phyloP scores from a whole-genome alignment of 2,329 filamentous ascomycete genomes.

The Dryadomyces sulphureus region DNA sequence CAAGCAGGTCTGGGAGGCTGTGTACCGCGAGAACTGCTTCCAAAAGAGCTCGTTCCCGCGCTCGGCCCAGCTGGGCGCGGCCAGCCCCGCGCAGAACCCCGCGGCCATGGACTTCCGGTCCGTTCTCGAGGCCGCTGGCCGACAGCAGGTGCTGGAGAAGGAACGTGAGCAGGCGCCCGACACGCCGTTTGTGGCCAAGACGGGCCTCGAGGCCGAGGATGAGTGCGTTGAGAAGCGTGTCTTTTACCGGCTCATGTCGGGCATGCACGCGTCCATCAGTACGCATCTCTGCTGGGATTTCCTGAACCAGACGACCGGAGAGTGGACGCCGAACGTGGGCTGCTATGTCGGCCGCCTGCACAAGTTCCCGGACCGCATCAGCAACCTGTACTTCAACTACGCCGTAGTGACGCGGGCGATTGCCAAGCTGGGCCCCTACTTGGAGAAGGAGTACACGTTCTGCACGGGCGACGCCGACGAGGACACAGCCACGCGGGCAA shows the following conservation, averaged over 20 bases:
- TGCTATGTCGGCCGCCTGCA: slow-evolving; percentile 87
- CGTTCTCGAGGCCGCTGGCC: slow-evolving; percentile 42
- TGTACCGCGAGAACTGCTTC: slow-evolving; percentile 97
- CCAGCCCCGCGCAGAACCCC: slow-evolving; percentile 26
- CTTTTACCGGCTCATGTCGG: slow-evolving; percentile 87
- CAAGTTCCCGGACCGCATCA: slow-evolving; percentile 73
- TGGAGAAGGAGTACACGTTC: slow-evolving; percentile 64
- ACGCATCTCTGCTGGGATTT: slow-evolving; percentile 94
- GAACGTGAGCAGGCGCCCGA: slow-evolving; percentile 39
- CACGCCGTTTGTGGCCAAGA: slow-evolving; percentile 44
- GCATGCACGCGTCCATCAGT: slow-evolving; percentile 97
- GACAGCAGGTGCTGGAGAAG: slow-evolving; percentile 47
- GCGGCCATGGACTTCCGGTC: slow-evolving; percentile 47
- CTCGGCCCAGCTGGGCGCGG: slow-evolving; percentile 37
- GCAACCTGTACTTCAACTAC: slow-evolving; percentile 98
- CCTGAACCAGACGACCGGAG: slow-evolving; percentile 82
- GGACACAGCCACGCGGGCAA: slow-evolving; percentile 64
- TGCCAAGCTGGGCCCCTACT: slow-evolving; percentile 72
- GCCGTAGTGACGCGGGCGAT: slow-evolving; percentile 85
- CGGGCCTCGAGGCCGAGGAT: slow-evolving; percentile 64
- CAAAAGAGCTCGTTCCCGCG: slow-evolving; percentile 48
- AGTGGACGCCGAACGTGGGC: slow-evolving; percentile 79
- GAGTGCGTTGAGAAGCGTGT: slow-evolving; percentile 98
- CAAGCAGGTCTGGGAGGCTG: slow-evolving; percentile 87
- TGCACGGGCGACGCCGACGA: slow-evolving; percentile 74